A percentile compares a stretch with the other conserved stretches of the same genome.
Evolutionary conservation across 768 basidiomycete genomes (phyloP).

Genomic region (Wakefieldia striispora): DNA sequence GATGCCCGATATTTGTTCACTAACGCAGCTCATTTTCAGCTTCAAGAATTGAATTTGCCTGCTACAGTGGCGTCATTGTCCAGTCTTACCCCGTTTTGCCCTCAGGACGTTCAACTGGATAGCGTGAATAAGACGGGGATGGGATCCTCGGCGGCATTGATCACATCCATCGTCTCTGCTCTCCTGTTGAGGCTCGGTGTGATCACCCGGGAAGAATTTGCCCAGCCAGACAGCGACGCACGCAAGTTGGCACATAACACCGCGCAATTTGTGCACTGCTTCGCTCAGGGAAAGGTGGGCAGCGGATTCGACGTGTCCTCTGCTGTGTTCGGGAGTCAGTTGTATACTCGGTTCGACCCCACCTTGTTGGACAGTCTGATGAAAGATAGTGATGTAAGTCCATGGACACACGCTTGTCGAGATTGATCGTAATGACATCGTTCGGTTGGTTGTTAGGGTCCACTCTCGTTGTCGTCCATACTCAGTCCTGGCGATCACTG

Average conservation of each 20-base stretch:
- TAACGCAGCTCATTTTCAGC: slow-evolving; percentile 39
- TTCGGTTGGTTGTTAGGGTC: slow-evolving; percentile 12
- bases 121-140: slow-evolving; percentile 98
- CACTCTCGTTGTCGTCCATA: slow-evolving; percentile 44
- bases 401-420: neutral
- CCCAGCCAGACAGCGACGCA: slow-evolving; percentile 42
- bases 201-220: slow-evolving; percentile 52
- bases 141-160: slow-evolving; percentile 94
- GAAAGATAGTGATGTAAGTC: slow-evolving; percentile 23
- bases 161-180: slow-evolving; percentile 89
- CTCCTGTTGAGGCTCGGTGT: slow-evolving; percentile 75
- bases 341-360: slow-evolving; percentile 87
- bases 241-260: slow-evolving; percentile 81
- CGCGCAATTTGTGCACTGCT: slow-evolving; percentile 91
- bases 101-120: slow-evolving; percentile 62
- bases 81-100: slow-evolving; percentile 72
- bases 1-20: neutral
- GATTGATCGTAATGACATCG: neutral
- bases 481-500: slow-evolving; percentile 59
- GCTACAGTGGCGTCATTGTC: slow-evolving; percentile 61
- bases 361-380: slow-evolving; percentile 29
- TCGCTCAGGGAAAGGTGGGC: slow-evolving; percentile 97
- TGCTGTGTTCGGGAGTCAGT: slow-evolving; percentile 91
- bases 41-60: slow-evolving; percentile 59
- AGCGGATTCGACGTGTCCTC: slow-evolving; percentile 96